Percentiles rank a stretch among this genome's conserved stretches.
phyloP scores from a whole-genome alignment of 495 filamentous ascomycete genomes.

The Astrothelium subdiscretum region DNA sequence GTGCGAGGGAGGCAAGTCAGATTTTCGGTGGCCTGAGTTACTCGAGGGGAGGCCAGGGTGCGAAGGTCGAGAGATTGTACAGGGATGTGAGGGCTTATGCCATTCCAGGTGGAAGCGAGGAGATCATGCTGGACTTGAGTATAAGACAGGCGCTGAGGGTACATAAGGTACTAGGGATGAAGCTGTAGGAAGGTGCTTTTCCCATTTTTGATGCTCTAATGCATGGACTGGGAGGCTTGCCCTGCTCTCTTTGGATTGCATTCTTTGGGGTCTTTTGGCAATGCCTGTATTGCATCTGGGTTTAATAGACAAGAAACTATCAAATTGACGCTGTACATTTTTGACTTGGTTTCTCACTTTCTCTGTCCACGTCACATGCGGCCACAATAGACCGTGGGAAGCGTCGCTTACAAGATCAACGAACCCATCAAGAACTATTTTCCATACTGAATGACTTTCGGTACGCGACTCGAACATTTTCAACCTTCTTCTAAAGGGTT shows the following conservation, averaged over 20 bases:
- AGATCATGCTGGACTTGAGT: conserved; percentile 97
- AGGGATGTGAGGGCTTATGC: conserved; percentile 96
- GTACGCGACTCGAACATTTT: too few species aligned
- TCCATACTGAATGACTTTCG: too few species aligned
- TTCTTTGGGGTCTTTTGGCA: too few species aligned
- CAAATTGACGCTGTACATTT: too few species aligned
- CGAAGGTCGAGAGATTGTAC: conserved; percentile 91
- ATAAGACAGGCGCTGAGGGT: conserved; percentile 88
- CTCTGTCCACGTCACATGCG: too few species aligned
- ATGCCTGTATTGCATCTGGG: not conserved
- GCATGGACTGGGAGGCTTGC: not conserved
- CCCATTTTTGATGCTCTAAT: not conserved
- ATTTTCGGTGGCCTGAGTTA: conserved; percentile 96
- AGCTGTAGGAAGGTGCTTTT: conserved; percentile 46
- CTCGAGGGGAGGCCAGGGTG: conserved; percentile 85
- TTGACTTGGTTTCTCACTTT: too few species aligned
- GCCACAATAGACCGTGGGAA: too few species aligned
- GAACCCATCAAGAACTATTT: too few species aligned
- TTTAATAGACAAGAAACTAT: too few species aligned
- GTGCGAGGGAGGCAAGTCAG: conserved; percentile 89
- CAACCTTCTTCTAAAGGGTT: too few species aligned
- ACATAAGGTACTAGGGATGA: conserved; percentile 88
- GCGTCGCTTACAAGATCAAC: too few species aligned
- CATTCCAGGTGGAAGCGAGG: conserved; percentile 91
- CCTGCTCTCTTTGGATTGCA: too few species aligned